Conservation (phyloP, 2,329 filamentous ascomycete species). For the Metarhizium album region DNA sequence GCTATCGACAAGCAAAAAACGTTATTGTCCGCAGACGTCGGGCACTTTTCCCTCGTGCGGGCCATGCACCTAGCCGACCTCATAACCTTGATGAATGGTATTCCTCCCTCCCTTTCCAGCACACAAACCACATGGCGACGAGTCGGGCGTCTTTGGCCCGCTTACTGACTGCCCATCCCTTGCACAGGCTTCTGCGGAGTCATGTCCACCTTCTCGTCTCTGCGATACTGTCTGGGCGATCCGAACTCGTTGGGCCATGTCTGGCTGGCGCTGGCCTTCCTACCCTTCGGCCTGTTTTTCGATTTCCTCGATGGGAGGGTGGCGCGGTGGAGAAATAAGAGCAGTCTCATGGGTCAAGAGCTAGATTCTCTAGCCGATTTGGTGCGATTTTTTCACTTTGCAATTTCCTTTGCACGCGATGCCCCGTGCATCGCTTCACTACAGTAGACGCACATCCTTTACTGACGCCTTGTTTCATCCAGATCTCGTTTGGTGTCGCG, state of each 20-base stretch:
- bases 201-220: slow-evolving; percentile 90
- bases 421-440: not conserved
- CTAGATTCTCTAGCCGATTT: slow-evolving; percentile 91
- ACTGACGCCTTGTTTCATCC: slow-evolving; percentile 4
- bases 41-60: slow-evolving; percentile 61
- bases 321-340: slow-evolving; percentile 92
- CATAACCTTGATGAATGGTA: slow-evolving; percentile 74
- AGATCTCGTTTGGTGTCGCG: slow-evolving; percentile 94
- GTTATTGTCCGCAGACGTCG: slow-evolving; percentile 56
- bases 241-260: slow-evolving; percentile 55
- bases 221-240: slow-evolving; percentile 80
- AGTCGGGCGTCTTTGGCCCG: not conserved
- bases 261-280: slow-evolving; percentile 74
- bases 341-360: slow-evolving; percentile 95
- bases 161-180: not conserved
- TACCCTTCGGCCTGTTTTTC: slow-evolving; percentile 91
- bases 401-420: not conserved
- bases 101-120: slow-evolving; percentile 5
- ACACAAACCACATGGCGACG: not conserved
- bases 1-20: slow-evolving; percentile 66
- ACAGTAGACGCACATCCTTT: too few species aligned
- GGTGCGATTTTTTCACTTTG: slow-evolving; percentile 39
- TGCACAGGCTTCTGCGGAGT: slow-evolving; percentile 66
- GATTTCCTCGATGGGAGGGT: slow-evolving; percentile 98
- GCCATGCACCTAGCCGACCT: slow-evolving; percentile 72